These are phyloP conservation scores for Tephrocybe sp. DNA, from an alignment of 768 basidiomycete genomes.

Conservation along the genomic window DNA sequence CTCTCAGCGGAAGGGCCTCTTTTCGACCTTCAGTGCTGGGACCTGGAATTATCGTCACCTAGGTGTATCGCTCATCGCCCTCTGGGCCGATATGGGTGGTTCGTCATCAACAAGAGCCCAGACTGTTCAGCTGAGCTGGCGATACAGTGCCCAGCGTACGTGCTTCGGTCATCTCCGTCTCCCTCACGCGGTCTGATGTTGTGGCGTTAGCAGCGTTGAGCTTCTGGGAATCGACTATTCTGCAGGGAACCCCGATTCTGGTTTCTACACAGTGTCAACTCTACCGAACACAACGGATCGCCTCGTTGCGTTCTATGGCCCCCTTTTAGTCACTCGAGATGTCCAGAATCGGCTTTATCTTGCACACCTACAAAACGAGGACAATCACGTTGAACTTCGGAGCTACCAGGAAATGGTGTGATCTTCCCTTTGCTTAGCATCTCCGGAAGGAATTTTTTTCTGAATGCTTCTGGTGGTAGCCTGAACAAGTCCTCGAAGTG, in stretches of 20 bases:
- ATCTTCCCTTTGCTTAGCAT: not conserved
- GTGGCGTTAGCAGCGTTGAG: constrained; percentile 34
- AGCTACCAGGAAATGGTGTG: constrained; percentile 32
- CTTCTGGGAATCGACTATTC: constrained; percentile 40
- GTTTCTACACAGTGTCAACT: constrained; percentile 31
- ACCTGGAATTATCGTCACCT: constrained; percentile 34
- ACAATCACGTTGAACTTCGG: constrained; percentile 35
- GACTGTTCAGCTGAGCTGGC: constrained; percentile 36
- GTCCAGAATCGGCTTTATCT: constrained; percentile 31
- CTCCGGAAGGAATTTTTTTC: not conserved
- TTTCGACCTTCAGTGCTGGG: constrained; percentile 59
- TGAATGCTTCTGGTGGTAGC: constrained; percentile 26
- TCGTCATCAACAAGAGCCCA: constrained; percentile 45
- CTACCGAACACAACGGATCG: constrained; percentile 31
- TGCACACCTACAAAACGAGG: constrained; percentile 24
- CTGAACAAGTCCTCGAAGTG: constrained; percentile 39
- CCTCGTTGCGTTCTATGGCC: constrained; percentile 32
- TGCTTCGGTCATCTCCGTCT: not conserved
- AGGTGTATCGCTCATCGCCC: constrained; percentile 43
- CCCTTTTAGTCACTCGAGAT: constrained; percentile 37
- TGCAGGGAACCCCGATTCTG: constrained; percentile 32
- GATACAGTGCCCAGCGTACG: constrained; percentile 42
- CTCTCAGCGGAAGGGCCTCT: constrained; percentile 17
- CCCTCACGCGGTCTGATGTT: not conserved
- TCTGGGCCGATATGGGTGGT: constrained; percentile 37